Percentiles rank a stretch among this genome's conserved stretches.
These are phyloP conservation scores for Ophiostoma quercus DNA, from an alignment of 2,329 filamentous ascomycete genomes.

Conservation along the genomic window DNA sequence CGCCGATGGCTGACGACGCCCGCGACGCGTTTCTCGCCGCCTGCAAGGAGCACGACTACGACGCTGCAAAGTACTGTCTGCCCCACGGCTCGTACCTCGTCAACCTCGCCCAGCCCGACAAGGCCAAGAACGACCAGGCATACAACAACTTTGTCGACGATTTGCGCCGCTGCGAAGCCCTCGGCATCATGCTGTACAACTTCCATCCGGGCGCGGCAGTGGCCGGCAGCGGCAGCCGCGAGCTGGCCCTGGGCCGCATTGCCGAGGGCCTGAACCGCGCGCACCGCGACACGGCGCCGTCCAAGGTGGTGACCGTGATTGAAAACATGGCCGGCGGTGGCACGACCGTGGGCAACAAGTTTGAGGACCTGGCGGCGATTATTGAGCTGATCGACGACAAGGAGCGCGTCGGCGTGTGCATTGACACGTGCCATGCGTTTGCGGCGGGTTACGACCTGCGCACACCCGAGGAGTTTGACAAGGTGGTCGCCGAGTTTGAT, in stretches of 20 bases:
- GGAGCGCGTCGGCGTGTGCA: constrained; percentile 79
- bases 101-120: constrained; percentile 83
- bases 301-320: constrained; percentile 70
- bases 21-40: constrained; percentile 63
- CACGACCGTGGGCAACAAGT: constrained; percentile 78
- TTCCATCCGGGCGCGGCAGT: constrained; percentile 85
- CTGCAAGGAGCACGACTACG: constrained; percentile 65
- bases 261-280: constrained; percentile 77
- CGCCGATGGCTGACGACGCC: constrained; percentile 64
- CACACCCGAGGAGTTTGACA: constrained; percentile 64
- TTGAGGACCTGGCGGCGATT: constrained; percentile 81
- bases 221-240: constrained; percentile 58
- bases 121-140: constrained; percentile 74
- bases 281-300: constrained; percentile 61
- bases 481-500: constrained; percentile 73
- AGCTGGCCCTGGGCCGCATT: constrained; percentile 70
- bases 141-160: constrained; percentile 86
- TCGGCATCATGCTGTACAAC: constrained; percentile 92
- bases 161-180: constrained; percentile 71
- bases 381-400: constrained; percentile 78
- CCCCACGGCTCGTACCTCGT: constrained; percentile 96
- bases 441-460: constrained; percentile 89
- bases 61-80: constrained; percentile 66
- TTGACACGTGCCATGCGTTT: constrained; percentile 96
- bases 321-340: constrained; percentile 94